Percentiles rank a stretch among this genome's conserved stretches.
phyloP scores from a whole-genome alignment of 2,329 filamentous ascomycete genomes.

The Fusarium coicis region DNA sequence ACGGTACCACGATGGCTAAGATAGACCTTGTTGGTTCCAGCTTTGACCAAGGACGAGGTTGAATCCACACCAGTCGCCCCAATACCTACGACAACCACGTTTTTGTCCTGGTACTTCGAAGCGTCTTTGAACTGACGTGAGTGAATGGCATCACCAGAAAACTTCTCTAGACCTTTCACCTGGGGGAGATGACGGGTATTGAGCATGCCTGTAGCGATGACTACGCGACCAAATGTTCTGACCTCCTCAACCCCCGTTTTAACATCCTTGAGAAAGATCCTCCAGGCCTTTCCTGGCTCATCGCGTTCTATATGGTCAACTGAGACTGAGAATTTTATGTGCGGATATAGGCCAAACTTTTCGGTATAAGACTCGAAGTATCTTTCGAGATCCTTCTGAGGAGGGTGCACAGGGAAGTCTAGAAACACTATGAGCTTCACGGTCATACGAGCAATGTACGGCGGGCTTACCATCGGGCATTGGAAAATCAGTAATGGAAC shows the following conservation, averaged over 20 bases:
- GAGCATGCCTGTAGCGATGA: conserved; percentile 50
- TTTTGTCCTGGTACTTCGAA: conserved; percentile 52
- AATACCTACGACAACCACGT: conserved; percentile 59
- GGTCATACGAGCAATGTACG: neutral
- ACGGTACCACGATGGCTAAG: conserved; percentile 54
- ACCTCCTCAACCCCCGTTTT: conserved; percentile 32
- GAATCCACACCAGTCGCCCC: conserved; percentile 50
- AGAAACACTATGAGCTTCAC: neutral
- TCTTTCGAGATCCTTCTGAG: conserved; percentile 42
- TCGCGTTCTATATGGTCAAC: conserved; percentile 45
- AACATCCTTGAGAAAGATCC: conserved; percentile 41
- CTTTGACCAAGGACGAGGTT: conserved; percentile 46
- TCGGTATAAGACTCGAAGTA: conserved; percentile 49
- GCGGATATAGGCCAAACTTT: conserved; percentile 44
- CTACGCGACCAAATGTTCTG: conserved; percentile 50
- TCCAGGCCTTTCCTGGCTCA: conserved; percentile 42
- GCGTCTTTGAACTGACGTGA: conserved; percentile 50
- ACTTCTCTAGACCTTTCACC: conserved; percentile 53
- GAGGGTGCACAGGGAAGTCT: conserved; percentile 42
- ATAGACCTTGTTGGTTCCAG: conserved; percentile 52
- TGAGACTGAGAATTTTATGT: conserved; percentile 44
- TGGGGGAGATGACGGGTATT: conserved; percentile 49
- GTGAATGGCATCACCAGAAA: conserved; percentile 54
- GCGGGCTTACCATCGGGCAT: conserved; percentile 43
- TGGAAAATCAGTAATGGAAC: conserved; percentile 50